phyloP scores from a whole-genome alignment of 192 early-diverging fungal genomes.

The Pilobolus umbonatus region DNA sequence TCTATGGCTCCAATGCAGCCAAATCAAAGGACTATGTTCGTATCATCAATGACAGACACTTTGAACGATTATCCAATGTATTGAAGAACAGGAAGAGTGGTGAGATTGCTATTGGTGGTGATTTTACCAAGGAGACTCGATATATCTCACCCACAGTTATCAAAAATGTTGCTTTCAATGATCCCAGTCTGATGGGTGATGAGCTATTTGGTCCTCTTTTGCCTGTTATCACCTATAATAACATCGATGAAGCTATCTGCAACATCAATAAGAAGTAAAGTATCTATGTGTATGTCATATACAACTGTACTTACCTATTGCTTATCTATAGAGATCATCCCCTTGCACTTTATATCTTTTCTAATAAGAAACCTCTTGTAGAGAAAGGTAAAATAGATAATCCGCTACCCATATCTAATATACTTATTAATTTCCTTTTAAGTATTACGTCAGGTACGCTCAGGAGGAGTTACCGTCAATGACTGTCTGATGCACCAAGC shows the following conservation, averaged over 20 bases:
- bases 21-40: conserved; percentile 47
- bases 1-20: conserved; percentile 40
- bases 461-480: conserved; percentile 77
- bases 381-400: conserved; percentile 39
- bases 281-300: neutral
- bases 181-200: conserved; percentile 64
- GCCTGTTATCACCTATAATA: conserved; percentile 67
- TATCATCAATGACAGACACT: conserved; percentile 59
- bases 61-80: conserved; percentile 50
- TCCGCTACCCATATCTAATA: neutral
- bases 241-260: conserved; percentile 57
- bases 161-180: conserved; percentile 55
- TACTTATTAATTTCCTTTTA: neutral
- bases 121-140: conserved; percentile 49
- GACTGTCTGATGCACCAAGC: conserved; percentile 68
- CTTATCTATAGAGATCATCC: conserved; percentile 53
- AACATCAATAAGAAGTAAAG: conserved; percentile 49
- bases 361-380: conserved; percentile 40
- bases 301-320: neutral
- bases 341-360: conserved; percentile 77
- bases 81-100: conserved; percentile 47
- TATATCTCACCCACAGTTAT: conserved; percentile 85
- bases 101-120: conserved; percentile 56
- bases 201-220: conserved; percentile 94
- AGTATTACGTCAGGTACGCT: conserved; percentile 63